phyloP scores from a whole-genome alignment of 139 green algal species.

The Picochlorum sp. region DNA sequence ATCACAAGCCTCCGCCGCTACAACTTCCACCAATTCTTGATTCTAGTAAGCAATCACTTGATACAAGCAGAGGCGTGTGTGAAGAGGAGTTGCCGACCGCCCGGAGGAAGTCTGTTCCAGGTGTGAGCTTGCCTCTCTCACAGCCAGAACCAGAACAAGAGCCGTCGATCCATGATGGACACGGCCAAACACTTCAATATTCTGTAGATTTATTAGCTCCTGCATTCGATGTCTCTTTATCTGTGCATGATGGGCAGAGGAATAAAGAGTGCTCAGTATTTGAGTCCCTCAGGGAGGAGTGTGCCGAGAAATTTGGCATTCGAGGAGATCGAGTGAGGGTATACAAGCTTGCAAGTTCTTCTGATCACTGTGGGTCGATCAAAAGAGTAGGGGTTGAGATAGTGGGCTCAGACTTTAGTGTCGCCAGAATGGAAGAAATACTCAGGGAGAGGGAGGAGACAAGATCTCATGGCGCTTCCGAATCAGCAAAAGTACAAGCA shows the following conservation, averaged over 20 bases:
- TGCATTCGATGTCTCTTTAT: neutral
- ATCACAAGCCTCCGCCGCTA: no score
- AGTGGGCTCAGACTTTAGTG: conserved; percentile 17
- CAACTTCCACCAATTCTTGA: no score
- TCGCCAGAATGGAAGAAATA: conserved; percentile 22
- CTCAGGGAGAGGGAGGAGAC: conserved; percentile 1
- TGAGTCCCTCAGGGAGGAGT: neutral
- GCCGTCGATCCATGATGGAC: no score
- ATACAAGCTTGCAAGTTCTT: neutral
- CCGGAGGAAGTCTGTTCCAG: no score
- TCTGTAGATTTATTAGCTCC: neutral
- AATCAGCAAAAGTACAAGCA: neutral
- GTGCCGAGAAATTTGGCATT: neutral
- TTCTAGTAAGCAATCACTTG: no score
- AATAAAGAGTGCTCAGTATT: neutral
- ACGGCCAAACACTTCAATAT: no score
- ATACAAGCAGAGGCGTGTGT: no score
- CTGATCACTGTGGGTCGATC: neutral
- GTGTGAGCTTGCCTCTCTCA: no score
- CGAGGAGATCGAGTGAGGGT: neutral
- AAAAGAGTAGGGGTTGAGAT: neutral
- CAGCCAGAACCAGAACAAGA: no score
- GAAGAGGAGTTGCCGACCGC: no score
- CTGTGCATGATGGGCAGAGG: neutral
- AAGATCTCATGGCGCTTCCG: neutral